Evolutionary conservation across 345 rosid species (phyloP).

Genomic region (Xanthoceras sorbifolium): DNA sequence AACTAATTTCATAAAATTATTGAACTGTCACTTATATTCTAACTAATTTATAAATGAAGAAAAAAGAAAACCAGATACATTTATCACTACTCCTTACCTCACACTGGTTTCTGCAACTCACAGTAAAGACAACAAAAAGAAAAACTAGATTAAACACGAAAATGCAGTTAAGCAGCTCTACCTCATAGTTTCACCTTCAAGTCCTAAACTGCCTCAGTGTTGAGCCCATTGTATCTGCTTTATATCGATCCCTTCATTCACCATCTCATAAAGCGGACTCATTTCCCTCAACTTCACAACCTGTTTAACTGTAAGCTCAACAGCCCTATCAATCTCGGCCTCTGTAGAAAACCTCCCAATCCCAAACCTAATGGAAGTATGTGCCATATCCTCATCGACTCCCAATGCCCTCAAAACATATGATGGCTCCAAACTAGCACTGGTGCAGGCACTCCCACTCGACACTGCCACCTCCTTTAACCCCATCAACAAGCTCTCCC

Average conservation of each 20-base stretch:
- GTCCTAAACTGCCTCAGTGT: conserved; percentile 41
- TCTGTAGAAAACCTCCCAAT: conserved; percentile 94
- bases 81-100: background rate
- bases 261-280: conserved; percentile 98
- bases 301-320: conserved; percentile 83
- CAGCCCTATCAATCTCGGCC: conserved; percentile 81
- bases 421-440: conserved; percentile 97
- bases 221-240: conserved; percentile 91
- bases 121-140: background rate
- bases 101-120: background rate
- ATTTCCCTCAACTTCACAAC: conserved; percentile 92
- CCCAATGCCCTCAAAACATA: conserved; percentile 96
- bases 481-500: conserved; percentile 98
- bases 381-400: conserved; percentile 99
- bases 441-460: conserved; percentile 98
- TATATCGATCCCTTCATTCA: conserved; percentile 82
- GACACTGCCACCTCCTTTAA: conserved; percentile 97
- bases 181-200: conserved; percentile 1
- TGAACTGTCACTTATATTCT: too few species aligned
- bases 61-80: background rate
- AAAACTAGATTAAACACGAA: background rate
- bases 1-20: too few species aligned
- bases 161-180: background rate
- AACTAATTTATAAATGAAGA: background rate
- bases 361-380: conserved; percentile 94